These are phyloP conservation scores for Kodamaea plutei DNA, from an alignment of 1,139 yeast genomes.

Conservation along the genomic window DNA sequence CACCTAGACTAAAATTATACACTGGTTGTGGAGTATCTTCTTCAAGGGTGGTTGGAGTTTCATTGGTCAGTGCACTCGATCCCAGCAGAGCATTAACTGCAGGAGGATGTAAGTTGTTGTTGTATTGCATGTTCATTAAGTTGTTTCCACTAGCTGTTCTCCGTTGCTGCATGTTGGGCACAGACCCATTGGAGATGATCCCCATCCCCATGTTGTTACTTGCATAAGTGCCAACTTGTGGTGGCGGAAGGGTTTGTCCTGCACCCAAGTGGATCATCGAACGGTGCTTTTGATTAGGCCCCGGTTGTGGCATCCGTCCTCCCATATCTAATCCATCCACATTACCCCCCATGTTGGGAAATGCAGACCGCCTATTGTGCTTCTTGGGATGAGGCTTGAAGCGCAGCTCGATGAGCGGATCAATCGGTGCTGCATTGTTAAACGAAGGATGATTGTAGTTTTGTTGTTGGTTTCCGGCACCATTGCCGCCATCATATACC, in stretches of 20 bases:
- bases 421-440: constrained; percentile 25
- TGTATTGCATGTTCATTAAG: constrained; percentile 8
- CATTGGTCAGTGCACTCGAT: constrained; percentile 27
- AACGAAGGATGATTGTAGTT: constrained; percentile 9
- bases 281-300: constrained; percentile 22
- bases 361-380: constrained; percentile 34
- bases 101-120: constrained; percentile 23
- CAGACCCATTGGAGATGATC: constrained; percentile 1
- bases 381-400: constrained; percentile 27
- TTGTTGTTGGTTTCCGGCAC: constrained; percentile 5
- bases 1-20: constrained; percentile 2
- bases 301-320: constrained; percentile 51
- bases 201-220: neutral
- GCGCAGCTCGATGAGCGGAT: constrained; percentile 25
- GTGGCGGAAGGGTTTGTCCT: constrained; percentile 1
- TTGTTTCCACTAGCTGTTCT: constrained; percentile 14
- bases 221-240: too few relatives aligned
- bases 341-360: constrained; percentile 31
- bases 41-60: constrained; percentile 25
- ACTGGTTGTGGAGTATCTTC: constrained; percentile 6
- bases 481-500: constrained; percentile 11
- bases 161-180: constrained; percentile 13
- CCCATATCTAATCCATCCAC: constrained; percentile 42
- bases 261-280: constrained; percentile 11
- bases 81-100: constrained; percentile 23